Percentiles rank a stretch among this genome's conserved stretches.
These are phyloP conservation scores for Debaryomycetaceae sp. DNA, from an alignment of 1,139 yeast species.

Conservation along the genomic window DNA sequence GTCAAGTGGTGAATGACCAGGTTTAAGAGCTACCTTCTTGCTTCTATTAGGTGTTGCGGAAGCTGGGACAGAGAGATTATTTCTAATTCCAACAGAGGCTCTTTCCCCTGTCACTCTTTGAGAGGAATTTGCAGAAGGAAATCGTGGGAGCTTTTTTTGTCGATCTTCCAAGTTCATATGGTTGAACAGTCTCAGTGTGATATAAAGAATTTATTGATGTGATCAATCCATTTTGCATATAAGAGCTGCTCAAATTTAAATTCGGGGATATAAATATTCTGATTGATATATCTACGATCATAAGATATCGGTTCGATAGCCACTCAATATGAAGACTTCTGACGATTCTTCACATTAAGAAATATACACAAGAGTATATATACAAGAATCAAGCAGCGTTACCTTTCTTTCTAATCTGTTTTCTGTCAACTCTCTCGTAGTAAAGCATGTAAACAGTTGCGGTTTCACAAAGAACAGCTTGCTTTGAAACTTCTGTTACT, in stretches of 20 bases:
- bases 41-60: slow-evolving; percentile 15
- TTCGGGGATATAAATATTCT: too few species aligned
- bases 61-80: slow-evolving; percentile 3
- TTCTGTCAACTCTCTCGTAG: slow-evolving; percentile 57
- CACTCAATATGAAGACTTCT: too few species aligned
- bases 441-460: slow-evolving; percentile 79
- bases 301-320: too few species aligned
- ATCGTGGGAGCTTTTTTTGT: slow-evolving; percentile 6
- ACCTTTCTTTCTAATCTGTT: slow-evolving; percentile 9
- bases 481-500: slow-evolving; percentile 58
- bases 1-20: slow-evolving; percentile 83
- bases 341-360: too few species aligned
- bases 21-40: slow-evolving; percentile 60
- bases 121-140: slow-evolving; percentile 40
- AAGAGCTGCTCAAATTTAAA: too few species aligned
- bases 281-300: too few species aligned
- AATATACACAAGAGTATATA: too few species aligned
- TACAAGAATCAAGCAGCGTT: not conserved
- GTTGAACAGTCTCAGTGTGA: too few species aligned
- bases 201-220: too few species aligned
- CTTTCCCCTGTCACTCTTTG: slow-evolving; percentile 24
- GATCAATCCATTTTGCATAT: too few species aligned
- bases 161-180: not conserved
- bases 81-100: not conserved
- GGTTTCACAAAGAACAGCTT: slow-evolving; percentile 63